Conservation (phyloP, 805 yeast genomes). For the Teunomyces funiuensis region DNA sequence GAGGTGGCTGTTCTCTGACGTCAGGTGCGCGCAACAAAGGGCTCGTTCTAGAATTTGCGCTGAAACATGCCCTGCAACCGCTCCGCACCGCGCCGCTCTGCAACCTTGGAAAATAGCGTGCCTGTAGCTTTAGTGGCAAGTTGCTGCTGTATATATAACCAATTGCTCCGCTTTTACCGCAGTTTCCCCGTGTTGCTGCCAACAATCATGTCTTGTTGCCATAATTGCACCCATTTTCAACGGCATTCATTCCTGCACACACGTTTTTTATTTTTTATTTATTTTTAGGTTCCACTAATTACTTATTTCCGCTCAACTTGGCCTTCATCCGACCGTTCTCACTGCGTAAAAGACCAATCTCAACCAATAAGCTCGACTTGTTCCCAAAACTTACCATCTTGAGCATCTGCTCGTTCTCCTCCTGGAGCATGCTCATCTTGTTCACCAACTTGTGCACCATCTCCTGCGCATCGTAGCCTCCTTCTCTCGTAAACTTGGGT, state of each 20-base stretch:
- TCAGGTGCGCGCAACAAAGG: neutral
- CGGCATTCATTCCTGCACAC: too few relatives aligned
- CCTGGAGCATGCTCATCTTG: slow-evolving; percentile 57
- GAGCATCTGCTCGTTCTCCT: slow-evolving; percentile 69
- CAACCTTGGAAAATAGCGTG: too few relatives aligned
- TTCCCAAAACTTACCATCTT: slow-evolving; percentile 76
- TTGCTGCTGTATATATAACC: too few relatives aligned
- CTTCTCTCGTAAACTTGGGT: slow-evolving; percentile 44
- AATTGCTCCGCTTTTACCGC: too few relatives aligned
- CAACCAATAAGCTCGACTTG: slow-evolving; percentile 67
- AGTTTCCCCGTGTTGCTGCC: too few relatives aligned
- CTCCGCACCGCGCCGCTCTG: neutral
- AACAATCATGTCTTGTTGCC: too few relatives aligned
- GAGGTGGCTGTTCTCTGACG: too few relatives aligned
- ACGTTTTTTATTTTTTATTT: too few relatives aligned
- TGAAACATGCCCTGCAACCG: neutral
- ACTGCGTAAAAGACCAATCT: slow-evolving; percentile 57
- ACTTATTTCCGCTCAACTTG: neutral
- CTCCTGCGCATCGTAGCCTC: slow-evolving; percentile 72
- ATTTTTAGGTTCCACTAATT: too few relatives aligned
- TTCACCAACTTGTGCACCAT: slow-evolving; percentile 69
- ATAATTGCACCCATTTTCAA: too few relatives aligned
- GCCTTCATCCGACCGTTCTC: slow-evolving; percentile 24
- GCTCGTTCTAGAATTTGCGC: neutral
- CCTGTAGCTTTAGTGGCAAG: too few relatives aligned